Conservation (phyloP, 768 basidiomycete genomes). For the Cyclocybe aegerita region DNA sequence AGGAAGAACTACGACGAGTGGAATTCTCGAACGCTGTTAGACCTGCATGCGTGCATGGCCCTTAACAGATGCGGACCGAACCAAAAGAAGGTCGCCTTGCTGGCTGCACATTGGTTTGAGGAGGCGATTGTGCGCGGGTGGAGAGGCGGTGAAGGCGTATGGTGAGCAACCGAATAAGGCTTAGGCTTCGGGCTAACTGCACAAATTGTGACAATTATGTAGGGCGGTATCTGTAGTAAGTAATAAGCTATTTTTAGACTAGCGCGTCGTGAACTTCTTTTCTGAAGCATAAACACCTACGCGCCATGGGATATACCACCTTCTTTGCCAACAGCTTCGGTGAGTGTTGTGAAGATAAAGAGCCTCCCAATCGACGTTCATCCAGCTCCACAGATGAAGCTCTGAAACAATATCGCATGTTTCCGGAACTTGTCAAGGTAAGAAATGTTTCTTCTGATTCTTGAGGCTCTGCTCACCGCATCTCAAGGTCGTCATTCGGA, state of each 20-base stretch:
- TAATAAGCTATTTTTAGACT: not conserved
- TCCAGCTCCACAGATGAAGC: constrained; percentile 17
- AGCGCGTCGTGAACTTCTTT: not conserved
- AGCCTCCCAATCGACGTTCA: not conserved
- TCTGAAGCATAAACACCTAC: constrained; percentile 24
- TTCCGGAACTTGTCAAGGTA: constrained; percentile 31
- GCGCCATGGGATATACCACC: constrained; percentile 23
- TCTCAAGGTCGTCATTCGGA: constrained; percentile 24
- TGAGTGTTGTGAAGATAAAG: constrained; percentile 14
- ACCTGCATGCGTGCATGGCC: constrained; percentile 26
- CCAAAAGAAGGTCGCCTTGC: constrained; percentile 31
- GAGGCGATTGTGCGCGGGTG: constrained; percentile 18
- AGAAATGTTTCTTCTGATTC: not conserved
- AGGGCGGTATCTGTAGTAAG: constrained; percentile 28
- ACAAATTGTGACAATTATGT: not conserved
- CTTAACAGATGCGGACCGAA: constrained; percentile 28
- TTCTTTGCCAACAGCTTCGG: constrained; percentile 23
- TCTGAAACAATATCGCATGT: constrained; percentile 27
- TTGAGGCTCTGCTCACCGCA: not conserved
- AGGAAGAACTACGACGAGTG: constrained; percentile 25
- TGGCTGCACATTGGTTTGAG: constrained; percentile 26
- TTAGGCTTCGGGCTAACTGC: not conserved
- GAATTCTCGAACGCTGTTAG: constrained; percentile 23
- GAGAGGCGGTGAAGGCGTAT: constrained; percentile 30
- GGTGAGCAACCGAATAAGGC: constrained; percentile 15